Conservation (phyloP, 345 rosid species). For the Lepidium africanum region DNA sequence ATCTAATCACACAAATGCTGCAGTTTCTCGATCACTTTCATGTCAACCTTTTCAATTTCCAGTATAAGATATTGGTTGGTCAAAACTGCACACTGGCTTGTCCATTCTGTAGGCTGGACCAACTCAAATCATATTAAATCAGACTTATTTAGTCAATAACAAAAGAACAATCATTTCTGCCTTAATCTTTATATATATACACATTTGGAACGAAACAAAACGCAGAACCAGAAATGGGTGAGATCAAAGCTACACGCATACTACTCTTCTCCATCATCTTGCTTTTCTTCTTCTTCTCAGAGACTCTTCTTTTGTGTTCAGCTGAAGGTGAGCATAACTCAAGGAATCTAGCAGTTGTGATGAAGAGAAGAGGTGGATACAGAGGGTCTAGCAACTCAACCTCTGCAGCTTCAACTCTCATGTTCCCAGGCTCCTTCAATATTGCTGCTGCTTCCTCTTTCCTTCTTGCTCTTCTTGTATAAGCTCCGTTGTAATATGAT, state of each 20-base stretch:
- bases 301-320: slow-evolving; percentile 12
- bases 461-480: slow-evolving; percentile 10
- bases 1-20: too few relatives aligned
- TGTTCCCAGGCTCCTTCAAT: slow-evolving; percentile 6
- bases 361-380: not conserved
- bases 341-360: slow-evolving; percentile 19
- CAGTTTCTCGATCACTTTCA: too few relatives aligned
- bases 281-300: slow-evolving; percentile 11
- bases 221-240: not conserved
- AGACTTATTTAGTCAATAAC: not conserved
- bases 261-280: slow-evolving; percentile 12
- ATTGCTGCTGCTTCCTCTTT: slow-evolving; percentile 16
- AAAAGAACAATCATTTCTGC: not conserved
- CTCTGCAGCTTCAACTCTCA: slow-evolving; percentile 5
- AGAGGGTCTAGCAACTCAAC: not conserved
- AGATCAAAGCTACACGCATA: slow-evolving; percentile 18
- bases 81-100: not conserved
- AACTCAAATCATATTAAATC: not conserved
- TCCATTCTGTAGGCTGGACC: not conserved
- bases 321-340: slow-evolving; percentile 12
- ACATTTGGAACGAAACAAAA: too few relatives aligned
- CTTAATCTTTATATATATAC: not conserved
- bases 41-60: too few relatives aligned
- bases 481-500: not conserved
- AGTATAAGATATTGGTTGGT: not conserved